Base-by-base conservation (phyloP, 441 rosid species). In the Gossypium schwendimanii region DNA sequence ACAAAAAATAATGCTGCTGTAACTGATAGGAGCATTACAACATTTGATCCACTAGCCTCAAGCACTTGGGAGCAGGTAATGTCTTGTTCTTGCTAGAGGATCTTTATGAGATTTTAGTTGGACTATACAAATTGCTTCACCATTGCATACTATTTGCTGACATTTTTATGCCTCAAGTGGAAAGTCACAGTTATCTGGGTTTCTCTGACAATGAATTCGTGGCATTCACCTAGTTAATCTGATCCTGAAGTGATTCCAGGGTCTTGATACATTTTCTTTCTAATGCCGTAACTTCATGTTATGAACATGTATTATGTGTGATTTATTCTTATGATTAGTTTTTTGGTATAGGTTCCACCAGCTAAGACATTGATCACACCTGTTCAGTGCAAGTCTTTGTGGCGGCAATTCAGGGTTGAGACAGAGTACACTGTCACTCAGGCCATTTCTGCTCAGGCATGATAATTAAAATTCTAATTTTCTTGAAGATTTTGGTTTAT, bases 361-460 rank as follows among this genome's bases (percentile, higher is more conserved):
- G 80, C 92, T 49, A 91, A 84, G 84, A 93, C 97, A 6, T 79
- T 96, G 88, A 89, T 96, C 78, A 90, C 98, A 33, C 99, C 99
- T 45, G 94, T 96, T 53, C 97, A 93, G 78, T 96, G 98, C 88
- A 96, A 93, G 79, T 82, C 93, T 47, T 78, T 93, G 88, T 96
- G 99, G 99, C 91, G 98, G 80, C 98, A 96, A 75, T 95, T 95
- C 83, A 90, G 91, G 87, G 70, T 88, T 6, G 98, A 95, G 82
- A 95, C 99, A 62, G 97, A 93, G 84, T 90, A 90, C 79, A 87
- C 81, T 11, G 97, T 95, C 77, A 86, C 97, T 60, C 99, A 93
- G 77, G 98, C 99, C 77, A 85, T 95, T 77, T 89, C 99, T 82
- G 97, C 99, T 36, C 99, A 95, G 98, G 99, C 79, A 81, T 80